Evolutionary conservation across 371 early-diverging fungal genomes (phyloP), one percentile per base, ranked within the genome.

Genomic region (Mortierella sp.): DNA sequence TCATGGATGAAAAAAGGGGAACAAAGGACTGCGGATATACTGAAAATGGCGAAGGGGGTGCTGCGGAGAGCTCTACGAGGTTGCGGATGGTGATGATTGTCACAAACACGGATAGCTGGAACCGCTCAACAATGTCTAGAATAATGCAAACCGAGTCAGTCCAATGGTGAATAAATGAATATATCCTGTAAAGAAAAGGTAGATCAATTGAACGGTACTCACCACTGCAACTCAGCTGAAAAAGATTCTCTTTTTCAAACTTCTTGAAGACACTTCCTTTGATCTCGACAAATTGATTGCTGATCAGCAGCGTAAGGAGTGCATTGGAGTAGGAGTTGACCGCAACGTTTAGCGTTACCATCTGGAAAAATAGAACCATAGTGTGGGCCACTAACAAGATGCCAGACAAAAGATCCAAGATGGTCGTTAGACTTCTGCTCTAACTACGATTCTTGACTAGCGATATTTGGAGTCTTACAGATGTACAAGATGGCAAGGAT

Each of bases 201-300:
- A n/a, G n/a, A n/a, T n/a, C n/a, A n/a, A n/a, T n/a, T n/a, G n/a
- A n/a, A n/a, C n/a, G n/a, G n/a, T n/a, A 39, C 83, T 63, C 83
- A 93, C 93, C 95, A 46, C 90, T 89, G 76, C 97, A 97, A 23
- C 90, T 86, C 23, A 98, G 70, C 70, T 98, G 97, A 78, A 98
- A 99, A 53, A 99, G 81, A 70, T 96, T 97, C 67, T 97, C 98
- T 66, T 89, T 88, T 80, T 98, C 99, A 84, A 95, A 97, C 59
- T 88, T 89, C 69, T 99, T 99, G 67, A 98, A 98, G 1, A 99
- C 98, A 50, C 90, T 89, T 65, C 94, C 90, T 71, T 99, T 99
- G 79, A 99, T 96, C 75, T 99, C 99, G 15, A 96, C 95, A 87
- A 99, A 99, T 81, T 98, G 99, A 64, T 98, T 98, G 23, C 94